Evolutionary conservation across 2,329 filamentous ascomycete genomes (phyloP).

Genomic region (Cytospora piceae): DNA sequence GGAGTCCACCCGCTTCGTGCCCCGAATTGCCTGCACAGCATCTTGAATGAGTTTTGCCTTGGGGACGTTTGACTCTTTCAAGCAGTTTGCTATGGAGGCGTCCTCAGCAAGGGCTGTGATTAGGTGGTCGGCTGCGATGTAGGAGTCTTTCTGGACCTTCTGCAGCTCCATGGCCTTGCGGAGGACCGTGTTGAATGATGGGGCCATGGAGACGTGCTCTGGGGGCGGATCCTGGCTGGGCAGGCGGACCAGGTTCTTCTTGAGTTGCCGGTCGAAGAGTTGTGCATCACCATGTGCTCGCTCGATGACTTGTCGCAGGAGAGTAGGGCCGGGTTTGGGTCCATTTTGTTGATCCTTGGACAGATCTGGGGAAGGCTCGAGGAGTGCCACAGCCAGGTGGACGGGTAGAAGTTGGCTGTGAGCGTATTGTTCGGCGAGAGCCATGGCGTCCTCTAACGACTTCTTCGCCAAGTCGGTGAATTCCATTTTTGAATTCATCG

Average conservation of each 20-base stretch:
- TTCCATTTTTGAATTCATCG: constrained; percentile 78
- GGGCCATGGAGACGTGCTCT: constrained; percentile 82
- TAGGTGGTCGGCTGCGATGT: constrained; percentile 91
- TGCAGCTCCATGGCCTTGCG: constrained; percentile 86
- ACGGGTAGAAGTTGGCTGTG: constrained; percentile 90
- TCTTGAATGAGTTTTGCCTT: constrained; percentile 89
- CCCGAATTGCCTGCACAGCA: constrained; percentile 88
- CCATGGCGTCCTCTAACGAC: constrained; percentile 86
- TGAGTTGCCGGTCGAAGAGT: constrained; percentile 83
- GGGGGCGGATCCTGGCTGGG: constrained; percentile 95
- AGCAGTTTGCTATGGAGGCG: constrained; percentile 67
- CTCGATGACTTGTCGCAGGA: constrained; percentile 94
- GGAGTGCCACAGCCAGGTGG: constrained; percentile 82
- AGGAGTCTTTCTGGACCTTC: constrained; percentile 97
- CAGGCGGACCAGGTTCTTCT: constrained; percentile 87
- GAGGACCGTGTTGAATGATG: constrained; percentile 79
- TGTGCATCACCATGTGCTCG: constrained; percentile 92
- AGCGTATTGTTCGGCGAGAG: constrained; percentile 83
- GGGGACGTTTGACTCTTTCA: constrained; percentile 88
- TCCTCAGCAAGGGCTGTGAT: constrained; percentile 87
- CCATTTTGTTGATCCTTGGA: constrained; percentile 84
- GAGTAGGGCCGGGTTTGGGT: constrained; percentile 68
- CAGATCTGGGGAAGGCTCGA: constrained; percentile 74
- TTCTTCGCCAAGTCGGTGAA: constrained; percentile 94
- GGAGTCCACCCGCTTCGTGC: constrained; percentile 90